Base-by-base conservation (phyloP, 768 basidiomycete species). In the Russula earlei region DNA sequence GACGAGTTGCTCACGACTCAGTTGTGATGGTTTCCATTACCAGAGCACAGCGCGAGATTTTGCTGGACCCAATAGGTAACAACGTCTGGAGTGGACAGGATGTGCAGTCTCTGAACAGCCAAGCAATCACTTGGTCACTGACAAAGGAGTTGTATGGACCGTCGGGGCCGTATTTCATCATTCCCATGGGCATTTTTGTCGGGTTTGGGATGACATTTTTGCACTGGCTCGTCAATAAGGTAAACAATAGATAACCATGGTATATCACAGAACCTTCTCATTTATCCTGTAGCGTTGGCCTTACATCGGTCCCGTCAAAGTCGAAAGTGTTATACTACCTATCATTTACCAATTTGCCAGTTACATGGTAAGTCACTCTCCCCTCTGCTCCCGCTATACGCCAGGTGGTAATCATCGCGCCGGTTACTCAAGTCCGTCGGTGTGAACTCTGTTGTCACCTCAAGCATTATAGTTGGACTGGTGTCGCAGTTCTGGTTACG, bases 101-200 rank as follows among this genome's bases (percentile, higher is more conserved):
- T 1, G 65, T 72, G 0, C 81, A 83, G 63, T 72, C 69, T 53
- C 62, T 79, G 58, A 83, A 83, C 66, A 81, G 77, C 49, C 71
- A 74, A 5, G 81, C 81, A 2, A 74, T 83, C 4, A 82, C 82
- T 5, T 84, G 82, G 82, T 81, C 81, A 2, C 71, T 84, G 17
- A 79, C 81, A 4, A 80, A 79, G 54, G 65, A 80, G 40, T 66
- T 84, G 4, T 84, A 83, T 60, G 75, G 79, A 0, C 71, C 71
- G 38, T 66, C 71, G 34, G 79, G 80, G 0, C 78, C 76, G 8
- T 84, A 84, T 63, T 75, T 79, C 62, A 72, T 80, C 52, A 70
- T 84, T 31, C 81, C 81, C 0, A 67, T 82, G 67, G 70, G 74
- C 43, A 65, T 82, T 52, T 49, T 82, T 19, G 73, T 83, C 55